Percentiles rank a stretch among this genome's conserved stretches.
Evolutionary conservation across 2,329 filamentous ascomycete genomes (phyloP).

Genomic region (Ceratocystiopsis minuta): DNA sequence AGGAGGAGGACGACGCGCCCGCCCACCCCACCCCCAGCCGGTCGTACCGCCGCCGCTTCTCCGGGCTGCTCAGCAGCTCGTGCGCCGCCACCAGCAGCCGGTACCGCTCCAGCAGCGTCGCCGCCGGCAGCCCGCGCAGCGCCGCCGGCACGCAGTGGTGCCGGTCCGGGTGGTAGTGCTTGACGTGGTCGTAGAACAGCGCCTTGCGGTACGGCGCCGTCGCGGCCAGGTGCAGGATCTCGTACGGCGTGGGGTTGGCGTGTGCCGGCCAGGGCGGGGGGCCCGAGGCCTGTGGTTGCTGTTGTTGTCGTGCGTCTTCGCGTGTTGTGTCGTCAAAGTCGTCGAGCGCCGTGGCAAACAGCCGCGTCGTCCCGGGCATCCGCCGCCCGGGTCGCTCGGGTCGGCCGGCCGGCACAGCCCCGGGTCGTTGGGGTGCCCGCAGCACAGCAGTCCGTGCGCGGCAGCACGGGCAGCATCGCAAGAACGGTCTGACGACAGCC

Average conservation of each 20-base stretch:
- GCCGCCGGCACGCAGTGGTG: conserved; percentile 17
- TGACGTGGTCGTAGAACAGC: conserved; percentile 79
- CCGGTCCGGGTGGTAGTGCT: conserved; percentile 85
- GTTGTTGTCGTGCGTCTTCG: no score
- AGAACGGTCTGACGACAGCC: no score
- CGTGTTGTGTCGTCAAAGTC: no score
- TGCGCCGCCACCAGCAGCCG: conserved; percentile 77
- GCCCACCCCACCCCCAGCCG: conserved; percentile 66
- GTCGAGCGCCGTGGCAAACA: no score
- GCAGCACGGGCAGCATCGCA: background rate
- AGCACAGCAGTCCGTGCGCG: background rate
- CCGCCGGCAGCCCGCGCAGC: conserved; percentile 31
- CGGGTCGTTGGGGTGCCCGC: background rate
- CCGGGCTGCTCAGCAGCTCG: conserved; percentile 66
- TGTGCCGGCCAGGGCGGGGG: conserved; percentile 26
- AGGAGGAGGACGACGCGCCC: background rate
- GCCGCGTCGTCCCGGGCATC: no score
- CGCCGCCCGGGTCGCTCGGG: no score
- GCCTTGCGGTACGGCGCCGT: conserved; percentile 60
- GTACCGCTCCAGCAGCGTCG: conserved; percentile 69
- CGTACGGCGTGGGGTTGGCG: conserved; percentile 61
- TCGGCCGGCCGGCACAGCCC: background rate
- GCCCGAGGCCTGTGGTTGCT: no score
- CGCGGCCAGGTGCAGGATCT: conserved; percentile 49
- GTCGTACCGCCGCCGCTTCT: conserved; percentile 69